Evolutionary conservation across 352 stramenopile genomes (phyloP), one percentile per base, ranked within the genome.

Genomic region (Phytophthora palmivora): DNA sequence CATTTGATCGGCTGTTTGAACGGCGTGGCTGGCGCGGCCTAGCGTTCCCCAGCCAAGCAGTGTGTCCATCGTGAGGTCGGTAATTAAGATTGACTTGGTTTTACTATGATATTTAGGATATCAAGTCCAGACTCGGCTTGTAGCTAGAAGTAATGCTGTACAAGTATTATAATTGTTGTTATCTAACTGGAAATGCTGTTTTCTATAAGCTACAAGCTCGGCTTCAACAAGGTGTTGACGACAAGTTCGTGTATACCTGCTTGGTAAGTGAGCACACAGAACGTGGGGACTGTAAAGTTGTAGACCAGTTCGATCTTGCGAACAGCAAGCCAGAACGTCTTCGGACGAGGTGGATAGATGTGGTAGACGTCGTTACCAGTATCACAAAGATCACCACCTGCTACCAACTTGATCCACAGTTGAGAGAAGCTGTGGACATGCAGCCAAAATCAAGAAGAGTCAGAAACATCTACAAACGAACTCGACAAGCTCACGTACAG

Each of bases 281-380:
- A 54, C 24, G 70, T 56, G 11, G 76, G 76, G 8, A 85, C 53
- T 1, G 41, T 76, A 34, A 77, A 56, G 45, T 81, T 79, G 56
- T 73, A 75, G 48, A 77, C 32, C 39, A 85, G 43, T 33, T 85
- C 76, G 52, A 85, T 80, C 48, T 77, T 76, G 56, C 58, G 74
- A 14, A 66, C 70, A 2, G 67, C 51, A 3, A 53, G 42, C 76
- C 73, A 82, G 41, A 85, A 85, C 6, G 59, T 24, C 43, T 74
- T 79, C n/a, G 73, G 69, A 15, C 76, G 76, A 36, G 70, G 70
- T 19, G 76, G 76, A 22, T 74, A 66, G 37, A 84, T 76, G 48
- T 76, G 69, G 50, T 84, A 84, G 28, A 82, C 53, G 15, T 79
- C 49, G 56, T 82, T 77, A 1, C 67, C 73, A 15, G 52, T 47